Percentiles rank a stretch among this genome's conserved stretches.
These are phyloP conservation scores for Phytophthora melonis DNA, from an alignment of 352 stramenopile species.

Conservation along the genomic window DNA sequence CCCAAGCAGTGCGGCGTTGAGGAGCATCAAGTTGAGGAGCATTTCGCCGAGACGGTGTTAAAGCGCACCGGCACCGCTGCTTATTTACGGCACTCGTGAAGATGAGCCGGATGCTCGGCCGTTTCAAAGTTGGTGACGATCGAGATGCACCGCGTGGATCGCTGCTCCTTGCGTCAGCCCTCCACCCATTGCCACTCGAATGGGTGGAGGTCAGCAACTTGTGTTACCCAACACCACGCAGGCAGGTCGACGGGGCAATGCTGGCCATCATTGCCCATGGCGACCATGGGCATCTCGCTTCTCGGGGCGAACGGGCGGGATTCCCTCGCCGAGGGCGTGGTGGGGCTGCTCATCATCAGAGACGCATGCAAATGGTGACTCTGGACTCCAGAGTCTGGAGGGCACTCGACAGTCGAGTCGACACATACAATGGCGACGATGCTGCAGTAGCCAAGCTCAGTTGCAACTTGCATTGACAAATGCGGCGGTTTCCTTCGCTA, in stretches of 20 bases:
- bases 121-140: slow-evolving; percentile 33
- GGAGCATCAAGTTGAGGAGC: too few species aligned
- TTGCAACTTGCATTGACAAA: background rate
- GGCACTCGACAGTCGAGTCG: background rate
- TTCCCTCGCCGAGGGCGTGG: background rate
- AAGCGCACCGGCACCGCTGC: background rate
- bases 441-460: background rate
- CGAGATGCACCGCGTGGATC: background rate
- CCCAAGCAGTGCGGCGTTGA: background rate
- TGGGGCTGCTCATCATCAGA: slow-evolving; percentile 8
- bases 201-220: background rate
- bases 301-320: background rate
- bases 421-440: slow-evolving; percentile 25
- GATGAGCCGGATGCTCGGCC: slow-evolving; percentile 9
- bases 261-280: too few species aligned
- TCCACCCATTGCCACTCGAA: slow-evolving; percentile 6
- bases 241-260: slow-evolving; percentile 12
- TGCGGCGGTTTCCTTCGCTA: background rate
- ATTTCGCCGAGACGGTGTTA: background rate
- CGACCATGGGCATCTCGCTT: background rate
- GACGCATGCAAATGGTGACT: slow-evolving; percentile 6
- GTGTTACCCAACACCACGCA: slow-evolving; percentile 18
- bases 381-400: too few species aligned
- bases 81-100: background rate
- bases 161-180: slow-evolving; percentile 10